phyloP scores from a whole-genome alignment of 768 basidiomycete genomes.

The Favolaschia claudopus region DNA sequence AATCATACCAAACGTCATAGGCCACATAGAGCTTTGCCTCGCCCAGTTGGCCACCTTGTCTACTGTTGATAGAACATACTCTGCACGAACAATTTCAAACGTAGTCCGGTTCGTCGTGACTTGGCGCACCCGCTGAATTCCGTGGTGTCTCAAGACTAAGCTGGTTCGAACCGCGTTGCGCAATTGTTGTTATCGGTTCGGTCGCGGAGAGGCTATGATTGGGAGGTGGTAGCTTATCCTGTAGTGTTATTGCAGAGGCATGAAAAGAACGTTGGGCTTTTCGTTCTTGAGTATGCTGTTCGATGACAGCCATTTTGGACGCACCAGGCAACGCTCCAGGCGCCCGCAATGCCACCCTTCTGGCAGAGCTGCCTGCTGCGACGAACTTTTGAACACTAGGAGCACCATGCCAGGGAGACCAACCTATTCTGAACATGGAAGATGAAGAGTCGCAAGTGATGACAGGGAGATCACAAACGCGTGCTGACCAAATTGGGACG shows the following conservation, averaged over 20 bases:
- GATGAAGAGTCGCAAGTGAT: background rate
- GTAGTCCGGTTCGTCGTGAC: background rate
- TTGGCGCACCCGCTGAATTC: conserved; percentile 82
- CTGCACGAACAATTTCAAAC: conserved; percentile 47
- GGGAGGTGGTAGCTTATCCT: conserved; percentile 45
- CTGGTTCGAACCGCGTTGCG: conserved; percentile 83
- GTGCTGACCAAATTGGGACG: background rate
- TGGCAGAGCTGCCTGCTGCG: conserved; percentile 43
- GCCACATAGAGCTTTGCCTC: conserved; percentile 98
- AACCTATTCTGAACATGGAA: conserved; percentile 29
- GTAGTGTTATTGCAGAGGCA: conserved; percentile 51
- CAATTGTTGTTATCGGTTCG: conserved; percentile 73
- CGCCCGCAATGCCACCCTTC: conserved; percentile 55
- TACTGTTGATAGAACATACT: conserved; percentile 94
- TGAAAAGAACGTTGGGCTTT: conserved; percentile 65
- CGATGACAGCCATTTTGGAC: background rate
- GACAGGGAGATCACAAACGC: background rate
- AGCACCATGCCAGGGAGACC: background rate
- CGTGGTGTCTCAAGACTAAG: conserved; percentile 85
- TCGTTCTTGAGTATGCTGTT: background rate
- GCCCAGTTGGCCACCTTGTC: conserved; percentile 99
- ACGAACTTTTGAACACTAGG: background rate
- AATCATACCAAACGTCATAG: conserved; percentile 88
- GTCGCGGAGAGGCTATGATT: conserved; percentile 53
- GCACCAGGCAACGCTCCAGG: conserved; percentile 41